Percentiles rank a stretch among this genome's conserved stretches.
phyloP scores from a whole-genome alignment of 2,329 filamentous ascomycete species.

The Balansia obtecta region DNA sequence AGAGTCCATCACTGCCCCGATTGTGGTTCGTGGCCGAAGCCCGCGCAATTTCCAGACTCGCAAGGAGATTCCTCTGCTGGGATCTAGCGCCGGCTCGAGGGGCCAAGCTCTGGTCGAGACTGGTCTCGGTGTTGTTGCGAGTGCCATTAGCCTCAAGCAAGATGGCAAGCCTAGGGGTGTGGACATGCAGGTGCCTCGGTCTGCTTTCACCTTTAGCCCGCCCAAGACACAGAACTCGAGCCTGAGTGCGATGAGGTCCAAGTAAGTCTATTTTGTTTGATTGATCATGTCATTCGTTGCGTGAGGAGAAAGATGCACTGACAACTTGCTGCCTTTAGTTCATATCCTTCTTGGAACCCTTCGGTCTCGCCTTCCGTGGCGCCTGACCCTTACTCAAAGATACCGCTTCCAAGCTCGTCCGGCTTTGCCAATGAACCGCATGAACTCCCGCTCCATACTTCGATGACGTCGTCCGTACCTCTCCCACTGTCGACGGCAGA shows the following conservation, averaged over 20 bases:
- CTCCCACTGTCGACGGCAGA: slow-evolving; percentile 37
- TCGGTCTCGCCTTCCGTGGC: slow-evolving; percentile 39
- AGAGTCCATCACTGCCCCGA: slow-evolving; percentile 76
- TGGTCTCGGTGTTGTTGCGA: slow-evolving; percentile 46
- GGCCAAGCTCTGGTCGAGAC: slow-evolving; percentile 61
- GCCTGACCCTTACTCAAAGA: slow-evolving; percentile 39
- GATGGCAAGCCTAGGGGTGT: slow-evolving; percentile 38
- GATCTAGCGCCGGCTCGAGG: slow-evolving; percentile 62
- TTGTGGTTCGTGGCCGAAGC: slow-evolving; percentile 87
- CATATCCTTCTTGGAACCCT: slow-evolving; percentile 45
- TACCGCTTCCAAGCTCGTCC: slow-evolving; percentile 35
- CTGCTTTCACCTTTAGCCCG: slow-evolving; percentile 45
- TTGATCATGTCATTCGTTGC: no score
- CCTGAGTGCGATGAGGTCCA: slow-evolving; percentile 42
- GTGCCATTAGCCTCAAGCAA: slow-evolving; percentile 41
- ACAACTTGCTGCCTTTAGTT: slow-evolving; percentile 43
- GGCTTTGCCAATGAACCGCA: slow-evolving; percentile 38
- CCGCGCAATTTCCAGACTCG: slow-evolving; percentile 89
- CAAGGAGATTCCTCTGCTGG: slow-evolving; percentile 81
- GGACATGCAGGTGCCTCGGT: slow-evolving; percentile 43
- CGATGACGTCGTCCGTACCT: slow-evolving; percentile 39
- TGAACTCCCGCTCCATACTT: slow-evolving; percentile 39
- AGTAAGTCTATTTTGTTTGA: slow-evolving; percentile 29
- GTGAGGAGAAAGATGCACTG: slow-evolving; percentile 3
- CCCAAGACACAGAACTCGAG: slow-evolving; percentile 42